Evolutionary conservation across 495 filamentous ascomycete species (phyloP).

Genomic region (Neurospora sp.): DNA sequence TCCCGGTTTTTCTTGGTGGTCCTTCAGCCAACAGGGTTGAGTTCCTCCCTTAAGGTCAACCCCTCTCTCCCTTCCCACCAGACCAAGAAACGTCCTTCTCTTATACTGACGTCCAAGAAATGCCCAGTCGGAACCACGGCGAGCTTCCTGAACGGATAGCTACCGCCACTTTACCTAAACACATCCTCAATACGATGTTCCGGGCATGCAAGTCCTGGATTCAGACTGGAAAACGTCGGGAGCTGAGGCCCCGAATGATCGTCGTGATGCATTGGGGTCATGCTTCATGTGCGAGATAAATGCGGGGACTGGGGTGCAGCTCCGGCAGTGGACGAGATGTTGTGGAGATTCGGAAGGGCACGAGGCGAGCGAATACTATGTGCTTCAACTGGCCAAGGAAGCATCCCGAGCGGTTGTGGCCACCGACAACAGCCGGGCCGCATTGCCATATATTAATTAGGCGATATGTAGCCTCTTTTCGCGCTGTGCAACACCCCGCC

Average conservation of each 20-base stretch:
- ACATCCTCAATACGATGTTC: neutral
- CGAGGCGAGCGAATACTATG: neutral
- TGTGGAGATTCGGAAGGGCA: neutral
- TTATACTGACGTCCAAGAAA: conserved; percentile 10
- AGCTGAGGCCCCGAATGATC: conserved; percentile 3
- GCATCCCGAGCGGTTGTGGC: conserved; percentile 4
- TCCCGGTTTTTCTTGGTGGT: neutral
- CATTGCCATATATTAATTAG: conserved; percentile 10
- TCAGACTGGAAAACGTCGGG: conserved; percentile 2
- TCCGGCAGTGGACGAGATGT: neutral
- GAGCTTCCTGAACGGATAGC: neutral
- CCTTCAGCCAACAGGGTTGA: neutral
- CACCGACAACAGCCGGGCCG: conserved; percentile 5
- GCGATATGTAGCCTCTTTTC: neutral
- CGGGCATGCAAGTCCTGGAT: conserved; percentile 1
- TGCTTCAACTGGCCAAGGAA: neutral
- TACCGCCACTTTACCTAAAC: neutral
- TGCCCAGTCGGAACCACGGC: conserved; percentile 17
- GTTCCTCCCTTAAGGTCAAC: neutral
- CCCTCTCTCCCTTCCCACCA: neutral
- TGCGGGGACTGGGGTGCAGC: conserved; percentile 1
- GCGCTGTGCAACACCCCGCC: neutral
- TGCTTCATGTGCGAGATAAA: conserved; percentile 1
- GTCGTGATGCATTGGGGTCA: neutral
- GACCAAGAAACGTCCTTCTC: neutral